These are phyloP conservation scores for Fusarium sp. DNA, from an alignment of 2,329 filamentous ascomycete genomes.

Conservation along the genomic window DNA sequence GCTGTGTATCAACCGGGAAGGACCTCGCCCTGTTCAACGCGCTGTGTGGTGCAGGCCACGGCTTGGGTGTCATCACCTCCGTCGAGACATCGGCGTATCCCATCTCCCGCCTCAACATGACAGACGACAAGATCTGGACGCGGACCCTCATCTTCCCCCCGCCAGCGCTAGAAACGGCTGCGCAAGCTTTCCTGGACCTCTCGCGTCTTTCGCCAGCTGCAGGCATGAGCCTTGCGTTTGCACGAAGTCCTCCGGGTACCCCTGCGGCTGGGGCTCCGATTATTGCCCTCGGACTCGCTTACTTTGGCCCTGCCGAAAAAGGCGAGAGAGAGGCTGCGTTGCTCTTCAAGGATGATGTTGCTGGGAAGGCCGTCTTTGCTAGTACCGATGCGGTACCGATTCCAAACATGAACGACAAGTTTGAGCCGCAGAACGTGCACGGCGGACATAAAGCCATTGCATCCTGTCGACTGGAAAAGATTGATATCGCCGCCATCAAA, in stretches of 20 bases:
- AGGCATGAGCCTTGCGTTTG: slow-evolving; percentile 44
- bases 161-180: slow-evolving; percentile 38
- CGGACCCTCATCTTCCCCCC: slow-evolving; percentile 51
- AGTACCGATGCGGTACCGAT: slow-evolving; percentile 44
- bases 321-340: slow-evolving; percentile 43
- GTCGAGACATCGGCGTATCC: slow-evolving; percentile 46
- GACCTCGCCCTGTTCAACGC: slow-evolving; percentile 51
- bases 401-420: slow-evolving; percentile 40
- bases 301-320: slow-evolving; percentile 44
- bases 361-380: slow-evolving; percentile 39
- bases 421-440: slow-evolving; percentile 45
- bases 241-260: slow-evolving; percentile 50
- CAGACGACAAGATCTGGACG: slow-evolving; percentile 51
- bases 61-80: slow-evolving; percentile 53
- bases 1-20: slow-evolving; percentile 24
- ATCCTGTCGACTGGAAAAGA: slow-evolving; percentile 39
- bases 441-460: slow-evolving; percentile 51
- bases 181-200: slow-evolving; percentile 43
- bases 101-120: slow-evolving; percentile 47
- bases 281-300: slow-evolving; percentile 43
- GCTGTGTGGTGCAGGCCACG: slow-evolving; percentile 55
- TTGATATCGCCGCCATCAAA: slow-evolving; percentile 36
- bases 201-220: slow-evolving; percentile 29
- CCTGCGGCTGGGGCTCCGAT: slow-evolving; percentile 51
- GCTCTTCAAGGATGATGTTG: slow-evolving; percentile 36